phyloP scores from a whole-genome alignment of 352 stramenopile genomes.

The Plasmopara muralis region DNA sequence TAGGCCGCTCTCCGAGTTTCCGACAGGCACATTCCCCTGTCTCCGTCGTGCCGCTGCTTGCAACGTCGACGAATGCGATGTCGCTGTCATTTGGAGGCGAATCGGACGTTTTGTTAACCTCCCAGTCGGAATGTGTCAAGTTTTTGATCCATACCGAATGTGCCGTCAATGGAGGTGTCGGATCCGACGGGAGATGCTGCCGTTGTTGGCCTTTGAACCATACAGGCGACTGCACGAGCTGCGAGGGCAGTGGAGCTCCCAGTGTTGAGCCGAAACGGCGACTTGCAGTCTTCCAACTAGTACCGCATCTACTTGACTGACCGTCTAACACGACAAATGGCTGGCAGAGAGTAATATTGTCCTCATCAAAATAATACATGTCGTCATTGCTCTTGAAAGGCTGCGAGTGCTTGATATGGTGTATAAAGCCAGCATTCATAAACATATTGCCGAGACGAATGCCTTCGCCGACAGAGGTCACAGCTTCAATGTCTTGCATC shows the following conservation, averaged over 20 bases:
- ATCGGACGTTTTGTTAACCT: constrained; percentile 7
- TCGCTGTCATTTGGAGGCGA: constrained; percentile 16
- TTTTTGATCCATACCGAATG: constrained; percentile 10
- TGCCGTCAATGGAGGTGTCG: constrained; percentile 5
- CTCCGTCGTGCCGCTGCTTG: constrained; percentile 17
- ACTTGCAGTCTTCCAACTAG: constrained; percentile 3
- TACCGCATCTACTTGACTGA: constrained; percentile 11
- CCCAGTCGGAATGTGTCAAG: constrained; percentile 9
- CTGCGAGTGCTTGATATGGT: constrained; percentile 45
- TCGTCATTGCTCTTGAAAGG: constrained; percentile 30
- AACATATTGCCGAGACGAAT: constrained; percentile 48
- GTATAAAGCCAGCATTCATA: constrained; percentile 49
- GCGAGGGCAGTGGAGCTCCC: constrained; percentile 20
- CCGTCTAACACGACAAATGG: constrained; percentile 32
- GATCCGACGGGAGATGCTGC: constrained; percentile 18
- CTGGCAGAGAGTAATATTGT: constrained; percentile 28
- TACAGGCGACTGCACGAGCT: constrained; percentile 26
- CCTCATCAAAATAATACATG: constrained; percentile 48
- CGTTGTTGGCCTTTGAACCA: constrained; percentile 29
- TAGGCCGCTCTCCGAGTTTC: constrained; percentile 25
- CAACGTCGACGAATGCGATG: constrained; percentile 14
- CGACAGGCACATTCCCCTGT: constrained; percentile 24
- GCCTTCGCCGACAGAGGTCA: constrained; percentile 30
- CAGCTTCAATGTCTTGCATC: constrained; percentile 40
- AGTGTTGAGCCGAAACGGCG: constrained; percentile 20